A percentile compares a stretch with the other conserved stretches of the same genome.
Evolutionary conservation across 495 filamentous ascomycete genomes (phyloP).

Genomic region (Aspergillus wentii): DNA sequence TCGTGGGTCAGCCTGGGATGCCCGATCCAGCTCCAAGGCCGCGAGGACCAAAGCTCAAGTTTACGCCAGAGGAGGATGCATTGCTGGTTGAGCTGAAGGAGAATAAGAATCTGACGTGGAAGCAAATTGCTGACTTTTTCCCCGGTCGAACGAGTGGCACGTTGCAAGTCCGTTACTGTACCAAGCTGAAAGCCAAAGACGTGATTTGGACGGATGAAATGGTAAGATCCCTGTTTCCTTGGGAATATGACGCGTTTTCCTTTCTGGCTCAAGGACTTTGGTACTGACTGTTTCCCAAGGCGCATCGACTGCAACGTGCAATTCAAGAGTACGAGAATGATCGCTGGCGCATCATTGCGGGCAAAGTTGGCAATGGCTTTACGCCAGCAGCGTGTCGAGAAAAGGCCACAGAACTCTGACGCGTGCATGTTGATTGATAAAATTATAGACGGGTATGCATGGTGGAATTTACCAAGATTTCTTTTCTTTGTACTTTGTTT

Average conservation of each 20-base stretch:
- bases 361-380: constrained; percentile 81
- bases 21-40: constrained; percentile 70
- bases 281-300: constrained; percentile 45
- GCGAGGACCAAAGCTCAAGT: constrained; percentile 80
- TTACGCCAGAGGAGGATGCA: constrained; percentile 83
- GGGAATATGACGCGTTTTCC: too few relatives aligned
- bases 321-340: constrained; percentile 87
- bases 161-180: constrained; percentile 89
- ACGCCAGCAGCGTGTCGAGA: constrained; percentile 80
- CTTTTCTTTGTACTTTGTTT: background rate
- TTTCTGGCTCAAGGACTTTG: too few relatives aligned
- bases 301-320: constrained; percentile 70
- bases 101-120: constrained; percentile 89
- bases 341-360: constrained; percentile 81
- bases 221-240: constrained; percentile 61
- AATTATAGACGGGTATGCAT: background rate
- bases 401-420: constrained; percentile 57
- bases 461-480: background rate
- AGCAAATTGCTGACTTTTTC: constrained; percentile 93
- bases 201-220: constrained; percentile 91
- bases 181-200: constrained; percentile 85
- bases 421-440: background rate
- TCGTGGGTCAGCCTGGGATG: constrained; percentile 81
- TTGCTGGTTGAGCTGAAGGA: constrained; percentile 85
- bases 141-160: constrained; percentile 83